phyloP scores from a whole-genome alignment of 345 rosid species.

The Eucalyptus brandiana region DNA sequence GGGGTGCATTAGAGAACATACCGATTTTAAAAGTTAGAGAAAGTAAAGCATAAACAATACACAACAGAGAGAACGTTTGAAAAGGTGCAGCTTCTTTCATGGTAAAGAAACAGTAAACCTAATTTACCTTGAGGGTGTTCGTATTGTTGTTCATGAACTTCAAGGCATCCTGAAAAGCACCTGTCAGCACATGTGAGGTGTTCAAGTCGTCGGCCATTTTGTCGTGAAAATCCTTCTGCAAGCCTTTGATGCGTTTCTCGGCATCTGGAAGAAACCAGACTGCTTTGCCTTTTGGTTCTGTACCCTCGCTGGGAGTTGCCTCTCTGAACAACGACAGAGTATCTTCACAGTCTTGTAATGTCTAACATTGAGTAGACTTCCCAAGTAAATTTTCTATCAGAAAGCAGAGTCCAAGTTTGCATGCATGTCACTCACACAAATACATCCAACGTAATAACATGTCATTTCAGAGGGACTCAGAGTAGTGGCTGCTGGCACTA shows the following conservation, averaged over 20 bases:
- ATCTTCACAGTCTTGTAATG: slow-evolving; percentile 66
- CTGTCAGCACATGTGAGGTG: slow-evolving; percentile 69
- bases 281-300: slow-evolving; percentile 10
- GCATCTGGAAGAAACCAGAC: slow-evolving; percentile 32
- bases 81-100: background rate
- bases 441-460: background rate
- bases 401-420: too few relatives aligned
- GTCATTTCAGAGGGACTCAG: background rate
- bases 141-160: slow-evolving; percentile 55
- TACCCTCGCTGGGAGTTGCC: slow-evolving; percentile 14
- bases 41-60: background rate
- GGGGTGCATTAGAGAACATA: background rate
- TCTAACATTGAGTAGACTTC: slow-evolving; percentile 20
- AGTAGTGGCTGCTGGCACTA: background rate
- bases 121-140: slow-evolving; percentile 54
- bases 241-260: slow-evolving; percentile 33
- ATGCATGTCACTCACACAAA: background rate
- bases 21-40: background rate
- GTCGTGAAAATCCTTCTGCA: slow-evolving; percentile 41
- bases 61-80: background rate
- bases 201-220: slow-evolving; percentile 79
- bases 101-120: background rate
- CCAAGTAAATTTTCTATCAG: background rate
- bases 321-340: slow-evolving; percentile 37
- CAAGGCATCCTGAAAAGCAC: slow-evolving; percentile 73